phyloP scores from a whole-genome alignment of 129 eudicot genomes.

The Kitagawia praeruptora region DNA sequence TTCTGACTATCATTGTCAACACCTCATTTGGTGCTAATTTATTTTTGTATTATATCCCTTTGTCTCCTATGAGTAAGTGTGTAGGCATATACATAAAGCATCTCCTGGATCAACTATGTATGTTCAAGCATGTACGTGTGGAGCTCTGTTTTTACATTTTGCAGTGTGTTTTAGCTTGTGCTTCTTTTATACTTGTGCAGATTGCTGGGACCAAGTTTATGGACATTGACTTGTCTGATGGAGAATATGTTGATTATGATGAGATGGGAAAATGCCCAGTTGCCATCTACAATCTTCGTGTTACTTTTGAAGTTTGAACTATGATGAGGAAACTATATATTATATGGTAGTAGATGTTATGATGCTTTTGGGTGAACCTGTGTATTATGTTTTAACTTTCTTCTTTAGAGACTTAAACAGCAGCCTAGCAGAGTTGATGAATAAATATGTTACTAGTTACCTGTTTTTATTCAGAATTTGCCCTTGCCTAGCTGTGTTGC shows the following conservation, averaged over 20 bases:
- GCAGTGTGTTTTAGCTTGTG: background rate
- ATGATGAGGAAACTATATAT: background rate
- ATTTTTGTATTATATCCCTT: background rate
- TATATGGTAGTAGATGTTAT: background rate
- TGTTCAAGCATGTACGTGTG: background rate
- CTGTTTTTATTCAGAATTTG: background rate
- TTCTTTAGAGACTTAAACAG: background rate
- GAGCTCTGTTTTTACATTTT: background rate
- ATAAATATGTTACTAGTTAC: background rate
- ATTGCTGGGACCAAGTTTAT: slow-evolving; percentile 63
- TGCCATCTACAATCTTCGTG: slow-evolving; percentile 57
- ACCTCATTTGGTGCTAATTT: background rate
- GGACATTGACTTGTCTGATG: slow-evolving; percentile 60
- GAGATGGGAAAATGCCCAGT: slow-evolving; percentile 80
- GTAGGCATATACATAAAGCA: background rate
- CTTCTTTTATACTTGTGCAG: slow-evolving; percentile 23
- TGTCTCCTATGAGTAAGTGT: background rate
- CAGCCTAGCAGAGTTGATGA: background rate
- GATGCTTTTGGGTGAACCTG: background rate
- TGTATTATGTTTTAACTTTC: background rate
- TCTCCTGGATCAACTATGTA: background rate
- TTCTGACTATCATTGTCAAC: background rate
- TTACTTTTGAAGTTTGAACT: slow-evolving; percentile 23
- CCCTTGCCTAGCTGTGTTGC: slow-evolving; percentile 2
- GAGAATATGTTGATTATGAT: slow-evolving; percentile 69